Percentiles rank a stretch among this genome's conserved stretches.
Evolutionary conservation across 2,329 filamentous ascomycete species (phyloP).

Genomic region (Cryphonectria carpinicola): DNA sequence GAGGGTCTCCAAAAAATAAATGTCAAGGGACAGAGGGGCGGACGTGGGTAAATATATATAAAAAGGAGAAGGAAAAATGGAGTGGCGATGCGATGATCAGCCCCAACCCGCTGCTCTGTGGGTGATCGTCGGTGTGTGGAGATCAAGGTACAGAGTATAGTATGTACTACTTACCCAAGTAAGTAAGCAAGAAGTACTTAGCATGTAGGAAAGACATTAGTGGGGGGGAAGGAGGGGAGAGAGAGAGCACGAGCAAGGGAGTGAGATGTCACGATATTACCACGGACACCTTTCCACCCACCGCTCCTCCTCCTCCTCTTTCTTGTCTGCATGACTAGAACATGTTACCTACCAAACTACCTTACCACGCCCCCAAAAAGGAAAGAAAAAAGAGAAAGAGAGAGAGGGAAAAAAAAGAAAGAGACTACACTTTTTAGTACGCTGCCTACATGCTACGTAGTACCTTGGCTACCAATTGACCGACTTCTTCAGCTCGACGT

Average conservation of each 20-base stretch:
- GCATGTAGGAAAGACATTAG: not conserved
- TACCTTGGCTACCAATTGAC: too few relatives aligned
- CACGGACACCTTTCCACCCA: not conserved
- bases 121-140: conserved; percentile 2
- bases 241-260: not conserved
- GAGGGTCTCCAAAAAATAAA: not conserved
- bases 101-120: not conserved
- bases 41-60: not conserved
- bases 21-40: not conserved
- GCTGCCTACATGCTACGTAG: not conserved
- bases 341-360: too few relatives aligned
- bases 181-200: too few relatives aligned
- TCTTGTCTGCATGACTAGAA: not conserved
- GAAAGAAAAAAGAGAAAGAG: too few relatives aligned
- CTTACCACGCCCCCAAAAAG: too few relatives aligned
- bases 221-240: not conserved
- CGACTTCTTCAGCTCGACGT: not conserved
- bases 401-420: not conserved
- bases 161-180: not conserved
- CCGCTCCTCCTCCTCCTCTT: not conserved
- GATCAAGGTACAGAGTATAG: not conserved
- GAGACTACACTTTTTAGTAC: not conserved
- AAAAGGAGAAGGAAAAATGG: not conserved
- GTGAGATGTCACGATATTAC: not conserved
- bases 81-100: conserved; percentile 1